phyloP scores from a whole-genome alignment of 2,329 filamentous ascomycete species.

The Alternaria sp. region DNA sequence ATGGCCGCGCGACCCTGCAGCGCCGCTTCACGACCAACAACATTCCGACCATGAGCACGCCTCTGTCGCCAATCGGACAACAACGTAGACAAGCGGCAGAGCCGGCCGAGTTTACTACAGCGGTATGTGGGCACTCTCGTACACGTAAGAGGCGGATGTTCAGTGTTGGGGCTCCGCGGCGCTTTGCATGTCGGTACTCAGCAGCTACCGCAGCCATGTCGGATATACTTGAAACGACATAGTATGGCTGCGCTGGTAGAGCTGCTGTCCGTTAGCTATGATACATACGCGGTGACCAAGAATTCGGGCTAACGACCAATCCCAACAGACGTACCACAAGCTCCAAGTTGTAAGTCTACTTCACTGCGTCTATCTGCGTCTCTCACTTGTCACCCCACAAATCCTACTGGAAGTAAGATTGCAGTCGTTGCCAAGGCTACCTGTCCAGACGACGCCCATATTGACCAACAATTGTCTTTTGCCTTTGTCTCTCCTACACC shows the following conservation, averaged over 20 bases:
- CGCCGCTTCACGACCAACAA: conserved; percentile 91
- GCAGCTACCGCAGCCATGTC: neutral
- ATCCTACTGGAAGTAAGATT: conserved; percentile 17
- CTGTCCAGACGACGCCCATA: conserved; percentile 8
- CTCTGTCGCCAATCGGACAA: conserved; percentile 66
- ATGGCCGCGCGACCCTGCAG: conserved; percentile 79
- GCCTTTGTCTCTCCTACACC: conserved; percentile 10
- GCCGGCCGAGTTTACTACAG: conserved; percentile 60
- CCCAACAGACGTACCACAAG: conserved; percentile 68
- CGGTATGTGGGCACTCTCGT: conserved; percentile 51
- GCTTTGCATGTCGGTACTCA: conserved; percentile 1
- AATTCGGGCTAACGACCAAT: conserved; percentile 35
- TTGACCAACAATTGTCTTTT: conserved; percentile 11
- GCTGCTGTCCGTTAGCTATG: conserved; percentile 1
- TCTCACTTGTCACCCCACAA: conserved; percentile 12
- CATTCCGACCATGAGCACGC: conserved; percentile 79
- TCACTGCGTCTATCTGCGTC: conserved; percentile 28
- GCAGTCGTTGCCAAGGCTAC: conserved; percentile 12
- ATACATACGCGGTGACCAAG: conserved; percentile 26
- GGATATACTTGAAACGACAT: neutral
- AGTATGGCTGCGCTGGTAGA: neutral
- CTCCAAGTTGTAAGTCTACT: conserved; percentile 73
- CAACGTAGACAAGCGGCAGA: conserved; percentile 62
- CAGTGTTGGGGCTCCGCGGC: conserved; percentile 1
- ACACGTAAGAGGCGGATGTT: conserved; percentile 6